phyloP scores from a whole-genome alignment of 306 rosid genomes.

The Cicer arietinum region DNA sequence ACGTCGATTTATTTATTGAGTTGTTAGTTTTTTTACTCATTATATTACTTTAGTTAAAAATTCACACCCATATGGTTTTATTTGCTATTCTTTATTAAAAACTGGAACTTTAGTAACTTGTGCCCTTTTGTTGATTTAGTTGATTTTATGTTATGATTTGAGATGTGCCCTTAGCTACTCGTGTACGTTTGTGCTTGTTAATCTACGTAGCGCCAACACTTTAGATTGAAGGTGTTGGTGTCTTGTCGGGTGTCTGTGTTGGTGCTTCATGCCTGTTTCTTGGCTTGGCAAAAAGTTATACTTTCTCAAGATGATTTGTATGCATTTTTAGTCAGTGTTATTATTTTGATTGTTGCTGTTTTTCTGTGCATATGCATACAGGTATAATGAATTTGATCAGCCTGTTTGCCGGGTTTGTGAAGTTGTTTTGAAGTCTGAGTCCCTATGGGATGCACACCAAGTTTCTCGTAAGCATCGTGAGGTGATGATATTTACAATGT shows the following conservation, averaged over 20 bases:
- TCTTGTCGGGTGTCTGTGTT: not conserved
- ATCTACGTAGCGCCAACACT: not conserved
- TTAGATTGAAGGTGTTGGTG: not conserved
- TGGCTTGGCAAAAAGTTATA: not conserved
- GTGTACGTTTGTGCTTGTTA: too few relatives aligned
- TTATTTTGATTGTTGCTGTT: too few relatives aligned
- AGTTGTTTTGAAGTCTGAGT: constrained; percentile 73
- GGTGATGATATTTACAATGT: constrained; percentile 59
- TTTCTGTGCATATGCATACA: constrained; percentile 45
- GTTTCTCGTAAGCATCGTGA: constrained; percentile 86
- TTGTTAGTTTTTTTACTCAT: too few relatives aligned
- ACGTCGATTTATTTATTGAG: too few relatives aligned
- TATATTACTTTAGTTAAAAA: too few relatives aligned
- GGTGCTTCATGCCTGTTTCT: not conserved
- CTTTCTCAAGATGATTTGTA: not conserved
- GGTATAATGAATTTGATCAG: constrained; percentile 85
- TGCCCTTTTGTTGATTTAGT: constrained; percentile 34
- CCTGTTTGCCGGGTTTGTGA: constrained; percentile 89
- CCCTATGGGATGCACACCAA: constrained; percentile 82
- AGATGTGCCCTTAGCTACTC: constrained; percentile 21
- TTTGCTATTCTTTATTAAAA: too few relatives aligned
- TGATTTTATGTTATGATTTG: constrained; percentile 11
- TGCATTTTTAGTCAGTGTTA: too few relatives aligned
- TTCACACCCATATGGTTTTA: too few relatives aligned
- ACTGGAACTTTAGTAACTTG: not conserved